Conservation (phyloP, 1,139 yeast genomes). For the Hanseniaspora gamundiae region DNA sequence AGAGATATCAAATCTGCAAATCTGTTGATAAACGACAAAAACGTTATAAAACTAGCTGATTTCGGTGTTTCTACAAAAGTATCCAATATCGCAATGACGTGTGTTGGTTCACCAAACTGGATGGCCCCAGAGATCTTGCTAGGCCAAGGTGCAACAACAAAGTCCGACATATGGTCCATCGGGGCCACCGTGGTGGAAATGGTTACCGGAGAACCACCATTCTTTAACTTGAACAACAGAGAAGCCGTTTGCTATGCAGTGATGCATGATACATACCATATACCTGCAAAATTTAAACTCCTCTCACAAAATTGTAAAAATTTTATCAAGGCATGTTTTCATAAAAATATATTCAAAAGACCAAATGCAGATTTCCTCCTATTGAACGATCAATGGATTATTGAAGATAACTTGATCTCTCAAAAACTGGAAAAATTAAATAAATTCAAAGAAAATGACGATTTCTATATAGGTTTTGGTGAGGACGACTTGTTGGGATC, state of each 20-base stretch:
- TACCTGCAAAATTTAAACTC: conserved; percentile 55
- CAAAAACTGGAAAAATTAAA: conserved; percentile 4
- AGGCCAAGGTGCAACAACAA: conserved; percentile 76
- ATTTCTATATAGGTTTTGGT: conserved; percentile 2
- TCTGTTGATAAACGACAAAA: conserved; percentile 70
- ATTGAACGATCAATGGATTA: conserved; percentile 6
- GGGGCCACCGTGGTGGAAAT: conserved; percentile 90
- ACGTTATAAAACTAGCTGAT: conserved; percentile 80
- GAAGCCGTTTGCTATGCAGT: conserved; percentile 90
- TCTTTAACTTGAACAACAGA: conserved; percentile 55
- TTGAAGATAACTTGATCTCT: conserved; percentile 3
- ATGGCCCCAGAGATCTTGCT: conserved; percentile 98
- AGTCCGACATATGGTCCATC: conserved; percentile 86
- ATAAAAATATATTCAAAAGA: conserved; percentile 28
- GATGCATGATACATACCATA: conserved; percentile 57
- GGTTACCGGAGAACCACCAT: conserved; percentile 80
- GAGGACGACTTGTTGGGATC: background rate
- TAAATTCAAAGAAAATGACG: conserved; percentile 5
- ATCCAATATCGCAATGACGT: conserved; percentile 60
- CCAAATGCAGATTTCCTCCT: conserved; percentile 7
- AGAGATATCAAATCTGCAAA: conserved; percentile 95
- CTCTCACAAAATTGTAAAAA: conserved; percentile 43
- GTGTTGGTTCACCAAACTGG: conserved; percentile 99
- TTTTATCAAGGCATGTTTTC: conserved; percentile 66
- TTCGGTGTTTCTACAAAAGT: conserved; percentile 95